Conservation (phyloP, 768 basidiomycete genomes). For the Floccularia luteovirens region DNA sequence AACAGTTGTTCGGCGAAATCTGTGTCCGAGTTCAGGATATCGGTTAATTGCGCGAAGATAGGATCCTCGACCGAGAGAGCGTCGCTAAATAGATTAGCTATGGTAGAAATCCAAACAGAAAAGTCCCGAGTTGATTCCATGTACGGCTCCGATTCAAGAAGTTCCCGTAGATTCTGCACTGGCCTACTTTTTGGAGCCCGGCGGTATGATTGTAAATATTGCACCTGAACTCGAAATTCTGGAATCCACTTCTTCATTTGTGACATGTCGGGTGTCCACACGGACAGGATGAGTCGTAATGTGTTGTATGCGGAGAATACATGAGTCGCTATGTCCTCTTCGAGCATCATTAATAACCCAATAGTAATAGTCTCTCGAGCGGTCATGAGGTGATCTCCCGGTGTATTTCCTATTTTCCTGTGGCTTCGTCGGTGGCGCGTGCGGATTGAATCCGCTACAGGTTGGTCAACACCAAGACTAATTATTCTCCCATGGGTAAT, state of each 20-base stretch:
- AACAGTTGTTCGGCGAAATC: conserved; percentile 60
- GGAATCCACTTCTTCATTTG: conserved; percentile 21
- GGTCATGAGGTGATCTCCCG: conserved; percentile 14
- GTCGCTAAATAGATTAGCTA: conserved; percentile 53
- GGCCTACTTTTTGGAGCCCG: conserved; percentile 22
- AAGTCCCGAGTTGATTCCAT: conserved; percentile 42
- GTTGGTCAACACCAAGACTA: conserved; percentile 49
- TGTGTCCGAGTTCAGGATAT: conserved; percentile 47
- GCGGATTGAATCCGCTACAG: conserved; percentile 31
- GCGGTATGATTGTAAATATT: conserved; percentile 39
- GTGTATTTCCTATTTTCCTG: conserved; percentile 8
- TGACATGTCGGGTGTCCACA: conserved; percentile 21
- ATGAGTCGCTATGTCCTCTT: conserved; percentile 36
- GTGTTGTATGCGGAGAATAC: conserved; percentile 58
- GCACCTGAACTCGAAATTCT: conserved; percentile 36
- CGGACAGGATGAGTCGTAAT: conserved; percentile 49
- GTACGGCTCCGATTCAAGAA: conserved; percentile 23
- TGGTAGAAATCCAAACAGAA: conserved; percentile 49
- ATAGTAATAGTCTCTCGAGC: conserved; percentile 45
- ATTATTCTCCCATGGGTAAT: conserved; percentile 52
- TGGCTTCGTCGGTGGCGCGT: conserved; percentile 24
- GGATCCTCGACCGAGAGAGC: conserved; percentile 42
- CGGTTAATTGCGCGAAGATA: conserved; percentile 64
- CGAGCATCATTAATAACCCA: conserved; percentile 51
- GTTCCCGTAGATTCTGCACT: conserved; percentile 26